These are phyloP conservation scores for Komagataella ulmi DNA, from an alignment of 805 yeast species.

Conservation along the genomic window DNA sequence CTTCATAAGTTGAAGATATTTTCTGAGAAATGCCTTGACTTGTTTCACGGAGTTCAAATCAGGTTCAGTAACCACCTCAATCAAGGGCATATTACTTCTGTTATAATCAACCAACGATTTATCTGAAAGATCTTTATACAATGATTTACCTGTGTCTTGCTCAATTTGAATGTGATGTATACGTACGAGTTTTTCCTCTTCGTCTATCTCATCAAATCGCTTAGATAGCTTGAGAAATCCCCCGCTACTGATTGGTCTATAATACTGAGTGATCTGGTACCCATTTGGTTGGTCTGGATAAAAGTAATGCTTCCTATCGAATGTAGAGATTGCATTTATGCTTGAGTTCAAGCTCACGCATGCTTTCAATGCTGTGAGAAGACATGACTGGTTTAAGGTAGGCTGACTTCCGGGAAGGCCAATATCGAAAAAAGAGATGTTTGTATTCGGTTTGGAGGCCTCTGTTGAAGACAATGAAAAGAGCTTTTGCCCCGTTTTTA, in stretches of 20 bases:
- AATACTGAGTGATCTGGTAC: slow-evolving; percentile 89
- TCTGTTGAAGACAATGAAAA: slow-evolving; percentile 38
- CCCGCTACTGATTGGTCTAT: slow-evolving; percentile 58
- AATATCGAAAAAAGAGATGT: slow-evolving; percentile 67
- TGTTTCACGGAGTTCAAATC: slow-evolving; percentile 59
- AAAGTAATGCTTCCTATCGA: slow-evolving; percentile 92
- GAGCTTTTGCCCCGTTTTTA: slow-evolving; percentile 59
- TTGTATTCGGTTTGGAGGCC: slow-evolving; percentile 44
- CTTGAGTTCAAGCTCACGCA: slow-evolving; percentile 56
- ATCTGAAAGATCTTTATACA: slow-evolving; percentile 30
- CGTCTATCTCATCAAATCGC: slow-evolving; percentile 39
- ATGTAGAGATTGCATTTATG: slow-evolving; percentile 44
- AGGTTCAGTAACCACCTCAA: slow-evolving; percentile 87
- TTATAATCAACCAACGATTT: slow-evolving; percentile 56
- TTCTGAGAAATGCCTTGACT: slow-evolving; percentile 68
- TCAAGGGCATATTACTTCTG: slow-evolving; percentile 73
- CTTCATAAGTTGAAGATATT: slow-evolving; percentile 60
- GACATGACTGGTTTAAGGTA: slow-evolving; percentile 56
- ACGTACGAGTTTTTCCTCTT: slow-evolving; percentile 31
- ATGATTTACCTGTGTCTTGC: slow-evolving; percentile 86
- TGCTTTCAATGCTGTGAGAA: slow-evolving; percentile 56
- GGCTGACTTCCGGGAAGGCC: slow-evolving; percentile 94
- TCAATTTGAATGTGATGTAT: slow-evolving; percentile 82
- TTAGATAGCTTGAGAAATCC: slow-evolving; percentile 42
- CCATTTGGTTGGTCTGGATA: slow-evolving; percentile 96